These are phyloP conservation scores for Citrullus colocynthis DNA, from an alignment of 306 rosid species.

Conservation along the genomic window DNA sequence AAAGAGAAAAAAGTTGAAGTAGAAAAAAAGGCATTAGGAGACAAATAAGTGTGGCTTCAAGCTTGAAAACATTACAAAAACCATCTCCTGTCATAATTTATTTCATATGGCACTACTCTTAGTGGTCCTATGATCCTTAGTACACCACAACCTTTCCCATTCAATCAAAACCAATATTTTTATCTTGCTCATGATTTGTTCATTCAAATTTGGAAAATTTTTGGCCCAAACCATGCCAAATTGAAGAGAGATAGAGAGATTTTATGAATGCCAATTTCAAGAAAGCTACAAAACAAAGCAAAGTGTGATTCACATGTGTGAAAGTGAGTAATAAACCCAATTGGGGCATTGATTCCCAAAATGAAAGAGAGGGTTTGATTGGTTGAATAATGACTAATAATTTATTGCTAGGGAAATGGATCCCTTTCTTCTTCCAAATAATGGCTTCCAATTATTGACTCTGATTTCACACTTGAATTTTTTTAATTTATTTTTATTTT, in stretches of 20 bases:
- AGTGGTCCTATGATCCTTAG: slow-evolving; percentile 4
- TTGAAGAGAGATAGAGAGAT: neutral
- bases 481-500: neutral
- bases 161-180: neutral
- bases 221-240: neutral
- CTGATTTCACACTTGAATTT: neutral
- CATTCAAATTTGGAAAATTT: neutral
- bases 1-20: neutral
- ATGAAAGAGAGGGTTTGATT: neutral
- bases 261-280: neutral
- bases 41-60: neutral
- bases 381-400: neutral
- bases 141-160: neutral
- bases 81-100: neutral
- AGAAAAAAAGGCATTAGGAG: neutral
- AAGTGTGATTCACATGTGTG: slow-evolving; percentile 7
- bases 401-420: neutral
- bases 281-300: neutral
- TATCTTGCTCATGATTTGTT: neutral
- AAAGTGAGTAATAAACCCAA: neutral
- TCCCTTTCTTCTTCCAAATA: neutral
- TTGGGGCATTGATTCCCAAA: neutral
- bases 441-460: neutral
- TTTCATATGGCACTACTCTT: neutral
- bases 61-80: neutral